phyloP scores from a whole-genome alignment of 805 yeast species.

The Metschnikowia continentalis region DNA sequence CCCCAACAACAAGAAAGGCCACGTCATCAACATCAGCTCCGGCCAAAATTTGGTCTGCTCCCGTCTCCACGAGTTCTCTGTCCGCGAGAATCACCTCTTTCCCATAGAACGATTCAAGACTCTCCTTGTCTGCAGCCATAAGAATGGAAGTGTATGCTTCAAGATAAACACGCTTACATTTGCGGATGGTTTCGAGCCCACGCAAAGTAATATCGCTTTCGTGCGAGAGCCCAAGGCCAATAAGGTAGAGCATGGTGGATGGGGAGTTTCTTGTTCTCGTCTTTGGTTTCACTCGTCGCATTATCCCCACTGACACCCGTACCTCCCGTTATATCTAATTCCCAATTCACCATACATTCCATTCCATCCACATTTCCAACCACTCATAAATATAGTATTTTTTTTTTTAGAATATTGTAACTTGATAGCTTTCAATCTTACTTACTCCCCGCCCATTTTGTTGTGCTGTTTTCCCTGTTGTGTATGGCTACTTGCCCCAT shows the following conservation, averaged over 20 bases:
- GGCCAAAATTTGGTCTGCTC: conserved; percentile 75
- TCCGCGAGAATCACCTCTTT: conserved; percentile 84
- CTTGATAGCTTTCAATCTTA: no score
- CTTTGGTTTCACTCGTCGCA: no score
- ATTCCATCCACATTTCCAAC: no score
- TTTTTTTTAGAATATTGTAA: no score
- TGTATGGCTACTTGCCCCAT: no score
- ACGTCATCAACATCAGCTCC: conserved; percentile 78
- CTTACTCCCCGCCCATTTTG: no score
- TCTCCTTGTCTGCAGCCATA: conserved; percentile 81
- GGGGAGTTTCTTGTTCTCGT: neutral
- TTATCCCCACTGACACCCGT: neutral
- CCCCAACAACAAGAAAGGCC: conserved; percentile 95
- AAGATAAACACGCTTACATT: conserved; percentile 84
- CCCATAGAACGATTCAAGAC: conserved; percentile 81
- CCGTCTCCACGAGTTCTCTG: conserved; percentile 88
- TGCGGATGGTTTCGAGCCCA: conserved; percentile 79
- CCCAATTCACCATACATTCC: no score
- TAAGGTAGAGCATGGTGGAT: conserved; percentile 69
- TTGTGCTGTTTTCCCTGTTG: no score
- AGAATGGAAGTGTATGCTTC: conserved; percentile 94
- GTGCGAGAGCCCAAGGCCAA: conserved; percentile 89
- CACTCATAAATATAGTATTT: no score
- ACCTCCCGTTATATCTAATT: neutral
- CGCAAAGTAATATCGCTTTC: conserved; percentile 90